These are phyloP conservation scores for Nemania serpens DNA, from an alignment of 2,329 filamentous ascomycete genomes.

Conservation along the genomic window DNA sequence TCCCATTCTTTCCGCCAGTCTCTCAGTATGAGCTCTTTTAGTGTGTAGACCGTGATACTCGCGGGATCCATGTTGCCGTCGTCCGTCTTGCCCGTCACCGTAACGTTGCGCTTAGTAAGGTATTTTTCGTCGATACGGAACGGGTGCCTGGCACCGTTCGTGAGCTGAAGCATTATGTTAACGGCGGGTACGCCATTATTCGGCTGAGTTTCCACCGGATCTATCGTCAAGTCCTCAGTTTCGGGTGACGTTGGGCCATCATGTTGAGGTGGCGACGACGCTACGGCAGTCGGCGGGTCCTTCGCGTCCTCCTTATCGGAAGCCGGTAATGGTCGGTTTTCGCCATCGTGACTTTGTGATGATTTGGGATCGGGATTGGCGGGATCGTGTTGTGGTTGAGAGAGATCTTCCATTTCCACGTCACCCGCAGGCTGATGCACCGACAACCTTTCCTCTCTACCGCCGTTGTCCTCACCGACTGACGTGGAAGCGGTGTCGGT, in stretches of 20 bases:
- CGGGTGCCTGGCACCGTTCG: conserved; percentile 78
- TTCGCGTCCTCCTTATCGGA: conserved; percentile 36
- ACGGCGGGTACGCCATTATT: conserved; percentile 51
- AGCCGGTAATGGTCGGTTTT: conserved; percentile 30
- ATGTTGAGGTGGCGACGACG: conserved; percentile 40
- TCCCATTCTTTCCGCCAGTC: conserved; percentile 97
- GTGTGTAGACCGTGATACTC: conserved; percentile 87
- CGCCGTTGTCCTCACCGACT: conserved; percentile 34
- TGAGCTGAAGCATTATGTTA: conserved; percentile 82
- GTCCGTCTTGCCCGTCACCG: conserved; percentile 68
- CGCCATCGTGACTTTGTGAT: conserved; percentile 29
- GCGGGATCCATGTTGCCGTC: conserved; percentile 73
- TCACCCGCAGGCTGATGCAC: conserved; percentile 36
- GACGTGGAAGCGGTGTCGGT: conserved; percentile 33
- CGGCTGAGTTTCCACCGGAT: conserved; percentile 40
- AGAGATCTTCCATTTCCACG: conserved; percentile 41
- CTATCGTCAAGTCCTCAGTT: conserved; percentile 42
- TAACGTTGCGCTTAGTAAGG: conserved; percentile 77
- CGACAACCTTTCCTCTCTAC: conserved; percentile 31
- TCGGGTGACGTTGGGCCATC: conserved; percentile 37
- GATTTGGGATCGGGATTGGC: conserved; percentile 29
- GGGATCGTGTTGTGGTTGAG: conserved; percentile 32
- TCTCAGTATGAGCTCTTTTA: conserved; percentile 91
- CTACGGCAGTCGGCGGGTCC: conserved; percentile 29
- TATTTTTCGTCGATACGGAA: conserved; percentile 91